phyloP scores from a whole-genome alignment of 2,329 filamentous ascomycete genomes.

The Fusarium coffeatum region DNA sequence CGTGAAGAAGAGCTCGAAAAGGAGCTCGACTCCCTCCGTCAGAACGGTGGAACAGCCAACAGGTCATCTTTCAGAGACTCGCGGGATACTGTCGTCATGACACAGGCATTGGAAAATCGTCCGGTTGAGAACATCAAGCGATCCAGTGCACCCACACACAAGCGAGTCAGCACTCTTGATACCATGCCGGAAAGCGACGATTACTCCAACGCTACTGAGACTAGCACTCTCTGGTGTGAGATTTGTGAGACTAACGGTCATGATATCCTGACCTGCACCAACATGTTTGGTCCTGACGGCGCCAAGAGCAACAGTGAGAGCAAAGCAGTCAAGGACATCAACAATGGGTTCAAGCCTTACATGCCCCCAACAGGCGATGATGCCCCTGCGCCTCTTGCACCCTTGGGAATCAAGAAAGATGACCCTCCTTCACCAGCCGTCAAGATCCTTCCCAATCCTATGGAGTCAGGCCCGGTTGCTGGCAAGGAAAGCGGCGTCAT shows the following conservation, averaged over 20 bases:
- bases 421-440: conserved; percentile 54
- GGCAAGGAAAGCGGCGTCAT: conserved; percentile 82
- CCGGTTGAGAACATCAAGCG: conserved; percentile 63
- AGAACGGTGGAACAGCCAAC: conserved; percentile 56
- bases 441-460: conserved; percentile 68
- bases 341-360: conserved; percentile 55
- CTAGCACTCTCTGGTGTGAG: conserved; percentile 86
- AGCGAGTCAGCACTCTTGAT: conserved; percentile 68
- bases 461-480: conserved; percentile 75
- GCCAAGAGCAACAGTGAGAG: conserved; percentile 50
- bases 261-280: conserved; percentile 93
- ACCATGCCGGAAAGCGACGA: conserved; percentile 78
- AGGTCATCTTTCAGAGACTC: conserved; percentile 73
- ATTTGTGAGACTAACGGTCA: conserved; percentile 93
- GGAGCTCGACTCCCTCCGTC: conserved; percentile 76
- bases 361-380: conserved; percentile 57
- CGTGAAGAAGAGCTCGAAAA: conserved; percentile 89
- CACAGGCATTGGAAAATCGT: conserved; percentile 61
- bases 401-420: conserved; percentile 60
- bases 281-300: conserved; percentile 76
- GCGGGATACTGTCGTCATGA: conserved; percentile 71
- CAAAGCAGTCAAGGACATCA: conserved; percentile 49
- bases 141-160: conserved; percentile 60
- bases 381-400: conserved; percentile 67
- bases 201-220: conserved; percentile 77